A percentile compares a stretch with the other conserved stretches of the same genome.
Conservation (phyloP, 164 flowering plant genomes). For the Aristolochia californica region DNA sequence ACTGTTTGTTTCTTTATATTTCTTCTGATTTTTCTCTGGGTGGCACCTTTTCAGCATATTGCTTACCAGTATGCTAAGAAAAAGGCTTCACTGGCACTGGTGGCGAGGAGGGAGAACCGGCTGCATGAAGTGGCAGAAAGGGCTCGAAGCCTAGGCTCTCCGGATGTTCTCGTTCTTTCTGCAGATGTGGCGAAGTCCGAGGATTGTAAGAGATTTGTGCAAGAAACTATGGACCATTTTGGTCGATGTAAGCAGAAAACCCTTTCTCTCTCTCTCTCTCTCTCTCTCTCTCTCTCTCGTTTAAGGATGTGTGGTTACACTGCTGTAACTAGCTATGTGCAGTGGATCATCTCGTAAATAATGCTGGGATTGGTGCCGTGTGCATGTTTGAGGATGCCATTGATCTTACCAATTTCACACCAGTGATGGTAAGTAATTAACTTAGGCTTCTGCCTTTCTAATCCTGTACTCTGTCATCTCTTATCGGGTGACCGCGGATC, state of each 20-base stretch:
- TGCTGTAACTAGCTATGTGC: background rate
- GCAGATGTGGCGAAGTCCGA: slow-evolving; percentile 46
- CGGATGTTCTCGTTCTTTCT: slow-evolving; percentile 28
- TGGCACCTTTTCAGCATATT: slow-evolving; percentile 22
- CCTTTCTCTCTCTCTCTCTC: background rate
- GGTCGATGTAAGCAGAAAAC: slow-evolving; percentile 30
- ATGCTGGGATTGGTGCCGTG: slow-evolving; percentile 37
- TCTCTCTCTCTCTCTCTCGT: slow-evolving; percentile 2
- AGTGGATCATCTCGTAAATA: slow-evolving; percentile 75
- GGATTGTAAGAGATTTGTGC: slow-evolving; percentile 33
- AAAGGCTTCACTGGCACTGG: slow-evolving; percentile 43
- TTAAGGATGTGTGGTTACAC: too few species aligned
- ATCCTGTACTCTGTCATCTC: background rate
- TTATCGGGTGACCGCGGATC: too few species aligned
- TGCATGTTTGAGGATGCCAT: slow-evolving; percentile 34
- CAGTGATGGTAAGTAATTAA: slow-evolving; percentile 35
- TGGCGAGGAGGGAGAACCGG: slow-evolving; percentile 42
- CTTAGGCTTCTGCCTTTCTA: background rate
- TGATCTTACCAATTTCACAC: slow-evolving; percentile 12
- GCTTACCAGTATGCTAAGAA: slow-evolving; percentile 61
- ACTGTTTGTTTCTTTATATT: background rate
- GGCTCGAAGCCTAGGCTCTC: slow-evolving; percentile 37
- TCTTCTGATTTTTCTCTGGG: background rate
- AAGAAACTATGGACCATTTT: slow-evolving; percentile 34
- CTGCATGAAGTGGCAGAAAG: slow-evolving; percentile 31